A percentile compares a stretch with the other conserved stretches of the same genome.
These are phyloP conservation scores for Lanzia echinophila DNA, from an alignment of 2,329 filamentous ascomycete genomes.

Conservation along the genomic window DNA sequence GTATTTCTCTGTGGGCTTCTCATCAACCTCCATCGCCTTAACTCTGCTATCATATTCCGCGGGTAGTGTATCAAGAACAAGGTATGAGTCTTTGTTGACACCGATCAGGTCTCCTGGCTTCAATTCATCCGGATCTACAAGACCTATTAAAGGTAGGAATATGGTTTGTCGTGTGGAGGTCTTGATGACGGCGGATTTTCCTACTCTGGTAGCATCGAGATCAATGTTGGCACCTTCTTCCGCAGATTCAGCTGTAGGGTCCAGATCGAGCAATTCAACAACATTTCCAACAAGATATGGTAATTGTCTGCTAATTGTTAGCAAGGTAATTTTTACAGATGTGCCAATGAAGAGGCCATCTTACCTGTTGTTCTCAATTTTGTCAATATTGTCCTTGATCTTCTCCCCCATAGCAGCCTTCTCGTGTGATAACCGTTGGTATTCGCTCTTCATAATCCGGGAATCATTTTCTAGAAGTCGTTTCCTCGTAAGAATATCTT, in stretches of 20 bases:
- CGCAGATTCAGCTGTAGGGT: constrained; percentile 89
- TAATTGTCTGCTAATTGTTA: constrained; percentile 62
- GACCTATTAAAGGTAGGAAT: constrained; percentile 92
- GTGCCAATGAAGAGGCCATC: constrained; percentile 21
- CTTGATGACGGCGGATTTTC: constrained; percentile 99
- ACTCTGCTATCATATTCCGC: constrained; percentile 98
- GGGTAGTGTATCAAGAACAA: constrained; percentile 91
- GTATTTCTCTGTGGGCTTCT: constrained; percentile 99
- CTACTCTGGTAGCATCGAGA: constrained; percentile 89
- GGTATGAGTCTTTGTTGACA: constrained; percentile 98
- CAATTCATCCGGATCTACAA: constrained; percentile 90
- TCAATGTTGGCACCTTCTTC: constrained; percentile 99
- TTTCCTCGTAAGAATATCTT: constrained; percentile 87
- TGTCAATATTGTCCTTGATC: constrained; percentile 98
- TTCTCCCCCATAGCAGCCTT: constrained; percentile 95
- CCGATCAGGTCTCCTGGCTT: constrained; percentile 96
- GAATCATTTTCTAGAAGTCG: constrained; percentile 95
- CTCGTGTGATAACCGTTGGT: constrained; percentile 87
- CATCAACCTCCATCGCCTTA: constrained; percentile 99
- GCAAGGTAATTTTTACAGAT: neutral
- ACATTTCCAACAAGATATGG: constrained; percentile 98
- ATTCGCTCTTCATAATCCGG: constrained; percentile 97
- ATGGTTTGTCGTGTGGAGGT: constrained; percentile 98
- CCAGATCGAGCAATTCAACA: constrained; percentile 92
- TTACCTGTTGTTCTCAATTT: constrained; percentile 98